Conservation (phyloP, 768 basidiomycete species). For the Myochromella boudieri region DNA sequence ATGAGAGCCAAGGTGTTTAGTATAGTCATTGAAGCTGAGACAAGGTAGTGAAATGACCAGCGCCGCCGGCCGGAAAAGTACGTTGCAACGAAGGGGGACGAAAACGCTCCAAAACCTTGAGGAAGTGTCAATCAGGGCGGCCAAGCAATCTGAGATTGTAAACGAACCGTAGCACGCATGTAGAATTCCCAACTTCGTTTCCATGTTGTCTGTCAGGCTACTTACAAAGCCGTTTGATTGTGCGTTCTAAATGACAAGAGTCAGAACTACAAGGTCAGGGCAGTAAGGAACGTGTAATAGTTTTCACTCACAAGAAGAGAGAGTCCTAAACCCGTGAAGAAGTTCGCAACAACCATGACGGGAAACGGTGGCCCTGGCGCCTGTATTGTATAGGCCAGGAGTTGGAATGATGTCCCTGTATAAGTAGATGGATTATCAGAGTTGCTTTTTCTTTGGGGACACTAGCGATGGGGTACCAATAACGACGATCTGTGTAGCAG, state of each 20-base stretch:
- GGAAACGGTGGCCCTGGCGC: conserved; percentile 53
- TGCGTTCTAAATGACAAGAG: conserved; percentile 37
- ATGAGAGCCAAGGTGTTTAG: conserved; percentile 28
- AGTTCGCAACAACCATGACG: conserved; percentile 42
- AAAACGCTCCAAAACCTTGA: conserved; percentile 44
- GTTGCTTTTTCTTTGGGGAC: background rate
- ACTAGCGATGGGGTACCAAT: conserved; percentile 15
- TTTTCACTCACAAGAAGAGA: conserved; percentile 37
- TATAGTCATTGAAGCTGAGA: conserved; percentile 51
- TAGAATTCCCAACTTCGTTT: conserved; percentile 51
- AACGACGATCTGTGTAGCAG: conserved; percentile 17
- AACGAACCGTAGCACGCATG: conserved; percentile 48
- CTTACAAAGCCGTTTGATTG: conserved; percentile 56
- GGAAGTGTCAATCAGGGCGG: background rate
- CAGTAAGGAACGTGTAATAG: background rate
- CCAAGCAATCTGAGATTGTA: background rate
- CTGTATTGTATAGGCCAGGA: conserved; percentile 43
- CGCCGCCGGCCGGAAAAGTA: conserved; percentile 50
- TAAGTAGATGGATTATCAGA: background rate
- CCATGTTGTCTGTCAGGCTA: conserved; percentile 40
- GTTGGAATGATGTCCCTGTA: conserved; percentile 44
- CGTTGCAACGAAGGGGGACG: conserved; percentile 64
- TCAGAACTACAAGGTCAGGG: background rate
- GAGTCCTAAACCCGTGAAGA: conserved; percentile 49
- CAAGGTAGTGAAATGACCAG: conserved; percentile 68